Conservation (phyloP, 2,329 filamentous ascomycete species). For the Thermoascus crustaceus region DNA sequence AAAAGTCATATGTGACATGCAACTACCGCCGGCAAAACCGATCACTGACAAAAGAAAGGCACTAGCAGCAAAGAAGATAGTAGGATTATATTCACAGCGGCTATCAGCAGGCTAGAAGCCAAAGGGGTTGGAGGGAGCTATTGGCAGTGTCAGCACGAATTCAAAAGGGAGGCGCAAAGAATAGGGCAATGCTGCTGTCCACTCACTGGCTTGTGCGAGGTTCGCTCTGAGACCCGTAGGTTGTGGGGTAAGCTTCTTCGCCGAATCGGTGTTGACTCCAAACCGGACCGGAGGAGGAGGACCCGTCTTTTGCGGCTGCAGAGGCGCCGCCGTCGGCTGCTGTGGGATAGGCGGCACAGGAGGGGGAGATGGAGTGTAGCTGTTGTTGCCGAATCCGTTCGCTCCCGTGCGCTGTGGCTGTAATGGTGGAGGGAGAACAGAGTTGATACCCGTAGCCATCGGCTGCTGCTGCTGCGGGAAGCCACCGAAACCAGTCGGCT, state of each 20-base stretch:
- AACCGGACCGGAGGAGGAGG: slow-evolving; percentile 85
- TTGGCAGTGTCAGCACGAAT: slow-evolving; percentile 9
- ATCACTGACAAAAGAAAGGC: slow-evolving; percentile 15
- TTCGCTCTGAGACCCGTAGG: slow-evolving; percentile 85
- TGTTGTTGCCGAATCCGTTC: slow-evolving; percentile 42
- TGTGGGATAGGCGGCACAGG: slow-evolving; percentile 51
- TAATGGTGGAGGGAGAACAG: slow-evolving; percentile 24
- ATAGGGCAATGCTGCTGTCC: slow-evolving; percentile 4
- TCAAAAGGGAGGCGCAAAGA: slow-evolving; percentile 9
- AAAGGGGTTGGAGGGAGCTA: slow-evolving; percentile 63
- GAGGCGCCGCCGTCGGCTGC: slow-evolving; percentile 52
- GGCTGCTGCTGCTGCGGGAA: slow-evolving; percentile 31
- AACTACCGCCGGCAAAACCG: slow-evolving; percentile 12
- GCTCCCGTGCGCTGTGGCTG: slow-evolving; percentile 44
- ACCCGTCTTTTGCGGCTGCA: slow-evolving; percentile 72
- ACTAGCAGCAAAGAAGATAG: slow-evolving; percentile 14
- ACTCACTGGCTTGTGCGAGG: slow-evolving; percentile 92
- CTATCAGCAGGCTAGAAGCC: slow-evolving; percentile 46
- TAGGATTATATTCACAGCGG: slow-evolving; percentile 17
- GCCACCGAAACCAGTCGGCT: slow-evolving; percentile 47
- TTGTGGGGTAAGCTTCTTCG: slow-evolving; percentile 74
- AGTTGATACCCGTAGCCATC: slow-evolving; percentile 40
- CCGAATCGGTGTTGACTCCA: slow-evolving; percentile 62
- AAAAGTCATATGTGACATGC: slow-evolving; percentile 2
- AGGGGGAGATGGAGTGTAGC: slow-evolving; percentile 40